Evolutionary conservation across 2,329 filamentous ascomycete genomes (phyloP).

Genomic region (Aspergillus sclerotialis): DNA sequence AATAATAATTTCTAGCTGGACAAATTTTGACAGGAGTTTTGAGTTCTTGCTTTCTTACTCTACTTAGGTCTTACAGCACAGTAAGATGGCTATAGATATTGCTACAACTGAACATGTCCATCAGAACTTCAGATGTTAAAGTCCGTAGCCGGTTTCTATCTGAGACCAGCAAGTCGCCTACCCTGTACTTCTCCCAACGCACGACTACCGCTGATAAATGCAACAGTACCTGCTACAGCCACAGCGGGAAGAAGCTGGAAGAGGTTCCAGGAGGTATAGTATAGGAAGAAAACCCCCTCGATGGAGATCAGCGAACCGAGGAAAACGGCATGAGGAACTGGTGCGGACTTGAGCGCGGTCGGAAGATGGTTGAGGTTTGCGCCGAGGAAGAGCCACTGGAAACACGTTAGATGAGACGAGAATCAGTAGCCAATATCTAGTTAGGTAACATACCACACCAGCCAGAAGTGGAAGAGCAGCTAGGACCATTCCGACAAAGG

Average conservation of each 20-base stretch:
- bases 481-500: constrained; percentile 67
- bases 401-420: constrained; percentile 6
- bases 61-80: no score
- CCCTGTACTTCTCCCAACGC: constrained; percentile 90
- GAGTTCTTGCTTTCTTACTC: no score
- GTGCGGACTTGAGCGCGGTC: constrained; percentile 68
- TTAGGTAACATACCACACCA: constrained; percentile 58
- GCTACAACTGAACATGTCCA: neutral
- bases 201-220: constrained; percentile 80
- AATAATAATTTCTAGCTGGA: no score
- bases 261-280: constrained; percentile 86
- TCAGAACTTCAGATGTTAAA: constrained; percentile 2
- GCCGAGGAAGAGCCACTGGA: constrained; percentile 71
- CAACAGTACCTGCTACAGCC: constrained; percentile 58
- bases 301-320: constrained; percentile 80
- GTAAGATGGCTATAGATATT: no score
- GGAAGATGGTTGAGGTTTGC: constrained; percentile 73
- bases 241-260: constrained; percentile 80
- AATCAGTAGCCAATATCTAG: neutral
- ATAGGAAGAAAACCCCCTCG: constrained; percentile 89
- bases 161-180: constrained; percentile 67
- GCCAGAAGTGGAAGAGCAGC: constrained; percentile 69
- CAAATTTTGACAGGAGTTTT: no score
- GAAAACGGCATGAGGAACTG: constrained; percentile 75
- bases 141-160: constrained; percentile 33